Conservation (phyloP, 2,329 filamentous ascomycete species). For the Massarina eburnea region DNA sequence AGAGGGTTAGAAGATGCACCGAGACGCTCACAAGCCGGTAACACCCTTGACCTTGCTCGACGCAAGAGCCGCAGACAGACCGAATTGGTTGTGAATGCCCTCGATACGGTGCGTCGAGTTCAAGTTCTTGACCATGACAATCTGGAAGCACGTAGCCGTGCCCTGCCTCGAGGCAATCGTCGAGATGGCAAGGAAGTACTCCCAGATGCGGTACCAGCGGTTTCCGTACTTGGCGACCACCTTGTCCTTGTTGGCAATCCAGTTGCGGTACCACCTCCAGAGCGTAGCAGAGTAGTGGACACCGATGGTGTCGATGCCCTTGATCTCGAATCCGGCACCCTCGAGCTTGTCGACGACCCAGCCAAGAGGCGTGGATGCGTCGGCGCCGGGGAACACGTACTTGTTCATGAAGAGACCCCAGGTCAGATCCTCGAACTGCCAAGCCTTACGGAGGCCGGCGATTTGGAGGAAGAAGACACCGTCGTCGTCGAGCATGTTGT, state of each 20-base stretch:
- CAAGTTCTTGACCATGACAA: constrained; percentile 85
- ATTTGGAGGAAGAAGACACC: constrained; percentile 96
- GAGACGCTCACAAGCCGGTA: constrained; percentile 9
- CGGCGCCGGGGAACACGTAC: constrained; percentile 96
- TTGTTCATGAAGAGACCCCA: constrained; percentile 99
- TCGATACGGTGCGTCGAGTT: constrained; percentile 83
- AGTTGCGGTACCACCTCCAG: constrained; percentile 99
- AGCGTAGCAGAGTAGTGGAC: constrained; percentile 96
- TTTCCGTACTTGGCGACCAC: constrained; percentile 93
- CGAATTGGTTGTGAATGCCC: constrained; percentile 69
- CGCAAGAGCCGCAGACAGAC: constrained; percentile 65
- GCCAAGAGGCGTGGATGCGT: constrained; percentile 89
- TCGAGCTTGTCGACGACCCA: constrained; percentile 85
- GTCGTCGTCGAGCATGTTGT: constrained; percentile 95
- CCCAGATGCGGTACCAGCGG: constrained; percentile 95
- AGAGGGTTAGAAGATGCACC: background rate
- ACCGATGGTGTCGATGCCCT: constrained; percentile 88
- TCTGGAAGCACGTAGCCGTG: constrained; percentile 82
- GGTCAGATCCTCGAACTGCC: constrained; percentile 97
- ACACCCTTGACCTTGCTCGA: constrained; percentile 45
- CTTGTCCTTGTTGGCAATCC: constrained; percentile 91
- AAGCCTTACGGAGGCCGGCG: constrained; percentile 87
- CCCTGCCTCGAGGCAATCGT: constrained; percentile 84
- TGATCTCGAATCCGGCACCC: constrained; percentile 85
- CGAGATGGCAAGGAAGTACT: constrained; percentile 84